Evolutionary conservation across 2,329 filamentous ascomycete genomes (phyloP), one percentile per base, ranked within the genome.

Genomic region (Paradendryphiella salina): DNA sequence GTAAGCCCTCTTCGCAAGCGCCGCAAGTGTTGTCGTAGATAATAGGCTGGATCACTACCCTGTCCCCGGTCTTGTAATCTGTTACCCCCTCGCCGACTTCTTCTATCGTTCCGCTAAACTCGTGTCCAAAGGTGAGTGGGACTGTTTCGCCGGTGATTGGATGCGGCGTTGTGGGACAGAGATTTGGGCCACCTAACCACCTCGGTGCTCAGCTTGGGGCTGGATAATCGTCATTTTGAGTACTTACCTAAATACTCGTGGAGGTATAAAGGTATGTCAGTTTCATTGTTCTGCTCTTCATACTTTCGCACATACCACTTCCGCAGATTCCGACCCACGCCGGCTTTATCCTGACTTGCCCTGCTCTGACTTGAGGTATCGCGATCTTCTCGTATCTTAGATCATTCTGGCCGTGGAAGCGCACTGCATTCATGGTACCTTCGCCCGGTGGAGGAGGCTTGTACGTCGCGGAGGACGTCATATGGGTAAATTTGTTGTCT

Each of bases 11-110:
- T 49, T 75, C 70, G 59, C 81, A 83, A 5, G 79, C 76, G 9
- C 74, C 74, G 60, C 80, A 82, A 10, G 76, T 77, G 6, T 75
- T 76, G 46, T 81, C 79, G 63, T 81, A 82, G 38, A 82, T 81
- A 64, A 80, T 82, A 7, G 80, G 80, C 56, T 81, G 76, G 1
- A 81, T 72, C 34, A 71, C 75, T 2, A 81, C 79, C 21, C 76
- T 66, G 46, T 80, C 75, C 14, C 80, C 80, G 3, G 74, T 61
- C 45, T 76, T 76, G 62, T 78, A 76, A n/a, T 76, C 71, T 5
- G 66, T 70, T 8, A 82, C 78, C 9, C 73, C 78, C n/a, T 77
- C 71, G 28, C 78, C 77, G 10, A 81, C 73, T 59, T 81, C 79
- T 62, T 81, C 79, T 28, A 82, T 72, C 1, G 75, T 70, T 10